Evolutionary conservation across 2,329 filamentous ascomycete genomes (phyloP), one percentile per base, ranked within the genome.

Genomic region (Aspergillus piperis): DNA sequence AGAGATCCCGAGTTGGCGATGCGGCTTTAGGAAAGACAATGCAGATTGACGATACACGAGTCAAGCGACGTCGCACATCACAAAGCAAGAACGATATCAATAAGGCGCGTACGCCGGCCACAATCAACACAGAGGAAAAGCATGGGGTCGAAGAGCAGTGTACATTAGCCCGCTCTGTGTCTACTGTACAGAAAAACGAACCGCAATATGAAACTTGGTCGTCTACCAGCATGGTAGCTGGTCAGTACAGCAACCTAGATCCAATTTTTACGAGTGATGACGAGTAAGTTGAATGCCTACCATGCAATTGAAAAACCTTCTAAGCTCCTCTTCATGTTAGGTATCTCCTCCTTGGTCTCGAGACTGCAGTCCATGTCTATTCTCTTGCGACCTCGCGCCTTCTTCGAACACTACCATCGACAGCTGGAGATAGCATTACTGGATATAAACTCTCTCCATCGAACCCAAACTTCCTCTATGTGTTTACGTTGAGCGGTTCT

Each of bases 381-480:
- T 90, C 90, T 1, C 86, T 91, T 30, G 81, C 86, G 64, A 92
- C 92, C 57, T 98, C 95, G 1, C 84, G 96, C 53, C 85, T 96
- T 21, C 82, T 91, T 49, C 88, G 91, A 66, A 86, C 87, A 58
- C 88, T 97, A 52, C 79, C 84, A 11, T 64, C 88, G 27, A 75
- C 77, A n/a, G 65, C 80, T 66, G 71, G 76, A 68, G 74, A 80
- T 21, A 75, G 71, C 10, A 77, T 88, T 21, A 76, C 80, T 21
- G 80, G 80, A 23, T 86, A 82, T 68, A 78, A 80, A 19, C 66
- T 86, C 32, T 88, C 81, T 57, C 77, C 78, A 30, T 69, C 71
- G 53, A 79, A 86, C 73, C 67, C 81, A 62, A 74, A 84, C 68
- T 72, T 82, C 50, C 69, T 88, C 6, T 84, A 85, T 64, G 77